Evolutionary conservation across 768 basidiomycete species (phyloP).

Genomic region (Coprinopsis marcescibilis): DNA sequence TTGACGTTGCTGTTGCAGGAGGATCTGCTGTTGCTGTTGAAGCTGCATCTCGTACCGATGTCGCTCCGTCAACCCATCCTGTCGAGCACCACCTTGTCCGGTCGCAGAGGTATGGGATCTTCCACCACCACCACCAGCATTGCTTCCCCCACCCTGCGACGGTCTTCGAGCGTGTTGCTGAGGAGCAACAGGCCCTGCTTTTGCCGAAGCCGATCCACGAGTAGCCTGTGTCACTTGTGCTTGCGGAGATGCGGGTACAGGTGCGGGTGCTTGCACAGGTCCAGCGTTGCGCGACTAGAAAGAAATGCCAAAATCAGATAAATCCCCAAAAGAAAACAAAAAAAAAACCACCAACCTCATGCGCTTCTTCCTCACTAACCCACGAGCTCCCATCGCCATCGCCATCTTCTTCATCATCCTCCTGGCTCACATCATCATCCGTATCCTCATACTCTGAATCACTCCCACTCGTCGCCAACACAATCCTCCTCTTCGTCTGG

Average conservation of each 20-base stretch:
- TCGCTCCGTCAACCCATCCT: too few species aligned
- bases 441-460: conserved; percentile 48
- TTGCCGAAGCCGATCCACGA: too few species aligned
- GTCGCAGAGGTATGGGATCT: background rate
- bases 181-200: too few species aligned
- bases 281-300: conserved; percentile 2
- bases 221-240: too few species aligned
- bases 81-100: too few species aligned
- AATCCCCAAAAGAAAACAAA: background rate
- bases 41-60: too few species aligned
- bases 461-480: conserved; percentile 48
- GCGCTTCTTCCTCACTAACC: conserved; percentile 40
- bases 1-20: conserved; percentile 17
- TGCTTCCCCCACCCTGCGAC: background rate
- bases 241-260: too few species aligned
- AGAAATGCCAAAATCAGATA: background rate
- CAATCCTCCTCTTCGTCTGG: conserved; percentile 36
- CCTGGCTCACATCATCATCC: conserved; percentile 33
- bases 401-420: conserved; percentile 40
- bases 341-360: conserved; percentile 22
- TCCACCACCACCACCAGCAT: background rate
- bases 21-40: conserved; percentile 11
- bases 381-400: conserved; percentile 34
- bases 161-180: background rate
- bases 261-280: too few species aligned